phyloP scores from a whole-genome alignment of 2,329 filamentous ascomycete genomes.

The Trichoderma semiorbis region DNA sequence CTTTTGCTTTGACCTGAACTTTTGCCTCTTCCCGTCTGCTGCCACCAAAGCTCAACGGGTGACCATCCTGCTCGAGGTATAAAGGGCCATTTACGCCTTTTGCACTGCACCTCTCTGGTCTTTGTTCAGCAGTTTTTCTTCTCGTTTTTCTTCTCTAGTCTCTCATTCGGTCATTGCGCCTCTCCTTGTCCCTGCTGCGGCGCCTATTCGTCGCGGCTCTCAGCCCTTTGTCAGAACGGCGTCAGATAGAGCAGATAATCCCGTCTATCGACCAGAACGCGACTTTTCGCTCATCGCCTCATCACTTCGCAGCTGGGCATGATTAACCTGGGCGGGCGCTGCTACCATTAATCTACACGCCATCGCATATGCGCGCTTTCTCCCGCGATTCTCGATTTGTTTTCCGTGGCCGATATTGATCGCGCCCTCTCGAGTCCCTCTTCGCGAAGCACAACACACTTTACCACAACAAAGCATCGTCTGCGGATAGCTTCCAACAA shows the following conservation, averaged over 20 bases:
- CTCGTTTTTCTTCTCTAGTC: conserved; percentile 21
- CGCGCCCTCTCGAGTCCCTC: conserved; percentile 4
- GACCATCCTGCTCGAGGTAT: conserved; percentile 24
- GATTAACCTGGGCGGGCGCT: conserved; percentile 8
- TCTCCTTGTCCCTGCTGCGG: not conserved
- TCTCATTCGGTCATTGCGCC: not conserved
- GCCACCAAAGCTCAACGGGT: conserved; percentile 19
- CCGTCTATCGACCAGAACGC: conserved; percentile 1
- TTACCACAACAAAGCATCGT: conserved; percentile 1
- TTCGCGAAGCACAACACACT: not conserved
- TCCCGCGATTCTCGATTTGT: conserved; percentile 10
- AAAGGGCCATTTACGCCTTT: conserved; percentile 28
- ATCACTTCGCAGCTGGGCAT: conserved; percentile 23
- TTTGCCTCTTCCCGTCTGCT: conserved; percentile 23
- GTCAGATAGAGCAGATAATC: not conserved
- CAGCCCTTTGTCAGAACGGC: not conserved
- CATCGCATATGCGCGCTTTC: conserved; percentile 14
- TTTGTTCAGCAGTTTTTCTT: conserved; percentile 7
- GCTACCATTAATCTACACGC: not conserved
- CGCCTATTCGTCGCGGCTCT: conserved; percentile 15
- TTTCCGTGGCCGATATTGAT: conserved; percentile 1
- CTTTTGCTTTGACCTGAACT: conserved; percentile 25
- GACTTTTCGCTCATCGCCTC: conserved; percentile 8
- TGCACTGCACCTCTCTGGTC: conserved; percentile 23
- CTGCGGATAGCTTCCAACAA: conserved; percentile 16